phyloP scores from a whole-genome alignment of 108 stramenopile genomes.

The Schizochytrium sp. region DNA sequence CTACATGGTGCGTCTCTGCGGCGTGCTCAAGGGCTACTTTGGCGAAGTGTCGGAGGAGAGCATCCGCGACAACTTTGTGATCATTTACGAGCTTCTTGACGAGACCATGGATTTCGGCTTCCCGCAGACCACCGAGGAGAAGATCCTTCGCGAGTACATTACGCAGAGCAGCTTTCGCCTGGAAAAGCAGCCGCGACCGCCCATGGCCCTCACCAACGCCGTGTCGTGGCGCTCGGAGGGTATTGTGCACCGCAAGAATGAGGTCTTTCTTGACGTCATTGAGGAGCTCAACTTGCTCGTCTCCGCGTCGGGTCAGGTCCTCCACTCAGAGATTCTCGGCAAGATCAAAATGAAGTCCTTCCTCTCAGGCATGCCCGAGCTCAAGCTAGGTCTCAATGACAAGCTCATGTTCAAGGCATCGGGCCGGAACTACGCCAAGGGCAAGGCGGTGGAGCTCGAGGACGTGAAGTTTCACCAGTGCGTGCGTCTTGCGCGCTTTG shows the following conservation, averaged over 20 bases:
- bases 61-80: conserved; percentile 97
- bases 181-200: conserved; percentile 1
- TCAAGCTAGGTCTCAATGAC: conserved; percentile 98
- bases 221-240: conserved; percentile 97
- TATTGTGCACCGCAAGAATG: conserved; percentile 98
- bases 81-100: conserved; percentile 96
- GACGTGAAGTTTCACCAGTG: conserved; percentile 99
- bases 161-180: conserved; percentile 52
- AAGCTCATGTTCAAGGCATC: conserved; percentile 93
- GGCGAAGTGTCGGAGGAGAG: conserved; percentile 93
- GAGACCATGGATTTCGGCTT: conserved; percentile 99
- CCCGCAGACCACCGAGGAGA: conserved; percentile 70
- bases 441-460: conserved; percentile 94
- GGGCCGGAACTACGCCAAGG: conserved; percentile 53
- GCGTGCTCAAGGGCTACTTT: conserved; percentile 79
- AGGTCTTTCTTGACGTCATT: conserved; percentile 98
- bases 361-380: conserved; percentile 94
- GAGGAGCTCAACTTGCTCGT: conserved; percentile 95
- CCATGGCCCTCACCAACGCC: conserved; percentile 58
- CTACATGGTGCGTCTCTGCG: conserved; percentile 69
- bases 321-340: conserved; percentile 77
- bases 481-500: conserved; percentile 91
- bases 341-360: conserved; percentile 90
- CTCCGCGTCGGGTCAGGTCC: conserved; percentile 89
- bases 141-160: conserved; percentile 63